Evolutionary conservation across 2,329 filamentous ascomycete species (phyloP).

Genomic region (Neonectria hederae): DNA sequence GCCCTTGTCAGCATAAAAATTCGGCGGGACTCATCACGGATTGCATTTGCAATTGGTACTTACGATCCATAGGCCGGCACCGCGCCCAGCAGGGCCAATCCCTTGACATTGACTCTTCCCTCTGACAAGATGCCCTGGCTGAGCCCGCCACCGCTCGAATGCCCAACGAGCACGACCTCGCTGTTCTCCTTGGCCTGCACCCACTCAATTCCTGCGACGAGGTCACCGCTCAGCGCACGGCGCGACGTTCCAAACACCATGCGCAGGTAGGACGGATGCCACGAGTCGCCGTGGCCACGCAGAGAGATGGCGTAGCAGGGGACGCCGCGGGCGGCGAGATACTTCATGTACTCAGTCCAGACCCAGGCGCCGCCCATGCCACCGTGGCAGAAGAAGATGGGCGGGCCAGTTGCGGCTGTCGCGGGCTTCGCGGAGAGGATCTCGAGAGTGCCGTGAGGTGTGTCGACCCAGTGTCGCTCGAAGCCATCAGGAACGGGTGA

Average conservation of each 20-base stretch:
- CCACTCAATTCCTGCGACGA: slow-evolving; percentile 53
- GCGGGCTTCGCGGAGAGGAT: slow-evolving; percentile 55
- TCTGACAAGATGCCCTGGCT: slow-evolving; percentile 59
- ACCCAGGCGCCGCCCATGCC: slow-evolving; percentile 64
- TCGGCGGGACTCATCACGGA: background rate
- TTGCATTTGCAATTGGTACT: slow-evolving; percentile 12
- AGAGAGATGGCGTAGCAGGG: slow-evolving; percentile 63
- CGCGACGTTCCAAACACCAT: slow-evolving; percentile 59
- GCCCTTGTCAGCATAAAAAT: background rate
- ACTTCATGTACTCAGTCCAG: slow-evolving; percentile 62
- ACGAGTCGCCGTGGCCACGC: slow-evolving; percentile 63
- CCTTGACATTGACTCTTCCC: slow-evolving; percentile 51
- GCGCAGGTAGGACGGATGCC: slow-evolving; percentile 58
- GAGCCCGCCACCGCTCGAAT: slow-evolving; percentile 62
- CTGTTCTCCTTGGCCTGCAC: slow-evolving; percentile 43
- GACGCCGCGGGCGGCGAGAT: slow-evolving; percentile 55
- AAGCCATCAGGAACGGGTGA: slow-evolving; percentile 49
- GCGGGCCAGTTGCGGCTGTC: slow-evolving; percentile 35
- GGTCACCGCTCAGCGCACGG: slow-evolving; percentile 54
- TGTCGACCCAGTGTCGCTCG: slow-evolving; percentile 55
- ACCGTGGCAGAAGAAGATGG: slow-evolving; percentile 63
- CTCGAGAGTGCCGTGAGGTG: slow-evolving; percentile 58
- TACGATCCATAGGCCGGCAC: slow-evolving; percentile 55
- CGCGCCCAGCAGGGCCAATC: slow-evolving; percentile 56
- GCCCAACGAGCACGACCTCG: slow-evolving; percentile 57